phyloP scores from a whole-genome alignment of 305 asterid genomes.

The Stenogyne calaminthoides region DNA sequence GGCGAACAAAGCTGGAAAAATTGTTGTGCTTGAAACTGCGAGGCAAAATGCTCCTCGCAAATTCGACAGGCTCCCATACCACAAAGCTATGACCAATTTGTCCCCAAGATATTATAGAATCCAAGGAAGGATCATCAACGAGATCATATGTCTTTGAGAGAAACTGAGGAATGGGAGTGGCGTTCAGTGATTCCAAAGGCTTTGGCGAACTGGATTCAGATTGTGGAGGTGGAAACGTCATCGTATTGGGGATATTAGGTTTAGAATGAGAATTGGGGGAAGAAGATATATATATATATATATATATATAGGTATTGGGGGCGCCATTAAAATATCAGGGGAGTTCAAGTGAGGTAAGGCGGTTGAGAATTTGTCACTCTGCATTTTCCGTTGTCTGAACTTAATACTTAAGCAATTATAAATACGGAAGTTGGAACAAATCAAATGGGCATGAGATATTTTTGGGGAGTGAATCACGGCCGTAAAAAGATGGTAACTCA shows the following conservation, averaged over 20 bases:
- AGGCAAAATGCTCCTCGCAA: slow-evolving; percentile 61
- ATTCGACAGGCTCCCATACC: slow-evolving; percentile 75
- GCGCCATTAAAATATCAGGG: slow-evolving; percentile 31
- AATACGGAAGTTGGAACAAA: too few relatives aligned
- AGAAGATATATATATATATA: too few relatives aligned
- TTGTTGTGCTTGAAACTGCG: slow-evolving; percentile 81
- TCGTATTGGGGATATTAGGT: neutral
- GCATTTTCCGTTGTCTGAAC: too few relatives aligned
- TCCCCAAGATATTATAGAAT: slow-evolving; percentile 68
- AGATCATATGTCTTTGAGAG: slow-evolving; percentile 72
- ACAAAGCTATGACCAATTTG: slow-evolving; percentile 58
- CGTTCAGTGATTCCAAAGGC: slow-evolving; percentile 29
- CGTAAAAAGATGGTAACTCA: too few relatives aligned
- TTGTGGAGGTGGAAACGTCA: slow-evolving; percentile 1
- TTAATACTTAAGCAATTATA: neutral
- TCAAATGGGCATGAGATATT: too few relatives aligned
- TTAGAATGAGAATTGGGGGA: neutral
- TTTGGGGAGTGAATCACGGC: too few relatives aligned
- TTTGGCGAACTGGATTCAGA: slow-evolving; percentile 30
- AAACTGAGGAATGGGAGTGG: slow-evolving; percentile 66
- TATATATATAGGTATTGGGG: slow-evolving; percentile 46
- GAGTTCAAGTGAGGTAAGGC: too few relatives aligned
- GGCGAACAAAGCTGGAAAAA: slow-evolving; percentile 88
- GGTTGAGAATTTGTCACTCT: too few relatives aligned
- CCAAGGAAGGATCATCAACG: slow-evolving; percentile 59